A percentile compares a stretch with the other conserved stretches of the same genome.
Evolutionary conservation across 495 filamentous ascomycete species (phyloP).

Genomic region (Letharia columbiana): DNA sequence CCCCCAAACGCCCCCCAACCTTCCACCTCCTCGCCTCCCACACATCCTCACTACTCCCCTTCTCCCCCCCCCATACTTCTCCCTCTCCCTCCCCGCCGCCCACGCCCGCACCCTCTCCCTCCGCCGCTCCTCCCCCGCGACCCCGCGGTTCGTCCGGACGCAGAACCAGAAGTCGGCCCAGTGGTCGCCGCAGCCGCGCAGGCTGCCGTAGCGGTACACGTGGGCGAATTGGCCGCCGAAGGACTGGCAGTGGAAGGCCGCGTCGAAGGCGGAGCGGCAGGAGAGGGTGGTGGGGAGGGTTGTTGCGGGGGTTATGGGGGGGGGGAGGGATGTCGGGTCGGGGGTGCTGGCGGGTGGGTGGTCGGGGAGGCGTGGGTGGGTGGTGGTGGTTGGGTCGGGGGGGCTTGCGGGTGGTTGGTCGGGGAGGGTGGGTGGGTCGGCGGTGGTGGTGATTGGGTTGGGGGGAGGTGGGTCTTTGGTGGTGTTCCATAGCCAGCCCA

Average conservation of each 20-base stretch:
- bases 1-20: constrained; percentile 45
- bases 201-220: constrained; percentile 73
- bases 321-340: constrained; percentile 14
- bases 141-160: constrained; percentile 63
- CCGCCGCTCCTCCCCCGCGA: constrained; percentile 37
- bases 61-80: constrained; percentile 66
- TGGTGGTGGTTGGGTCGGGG: too few relatives aligned
- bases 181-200: constrained; percentile 66
- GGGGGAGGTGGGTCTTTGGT: not conserved
- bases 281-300: constrained; percentile 74
- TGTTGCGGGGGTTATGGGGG: constrained; percentile 47
- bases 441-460: constrained; percentile 18
- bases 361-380: not conserved
- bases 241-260: constrained; percentile 90
- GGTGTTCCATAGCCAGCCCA: constrained; percentile 47
- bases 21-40: constrained; percentile 61
- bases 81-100: constrained; percentile 59
- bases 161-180: constrained; percentile 94
- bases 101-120: constrained; percentile 55
- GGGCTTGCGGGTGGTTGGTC: not conserved
- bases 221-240: constrained; percentile 79
- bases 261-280: constrained; percentile 84
- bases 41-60: constrained; percentile 82
- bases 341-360: constrained; percentile 14
- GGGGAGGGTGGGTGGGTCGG: not conserved